Evolutionary conservation across 148 eudicot species (phyloP).

Genomic region (Spergularia marina): DNA sequence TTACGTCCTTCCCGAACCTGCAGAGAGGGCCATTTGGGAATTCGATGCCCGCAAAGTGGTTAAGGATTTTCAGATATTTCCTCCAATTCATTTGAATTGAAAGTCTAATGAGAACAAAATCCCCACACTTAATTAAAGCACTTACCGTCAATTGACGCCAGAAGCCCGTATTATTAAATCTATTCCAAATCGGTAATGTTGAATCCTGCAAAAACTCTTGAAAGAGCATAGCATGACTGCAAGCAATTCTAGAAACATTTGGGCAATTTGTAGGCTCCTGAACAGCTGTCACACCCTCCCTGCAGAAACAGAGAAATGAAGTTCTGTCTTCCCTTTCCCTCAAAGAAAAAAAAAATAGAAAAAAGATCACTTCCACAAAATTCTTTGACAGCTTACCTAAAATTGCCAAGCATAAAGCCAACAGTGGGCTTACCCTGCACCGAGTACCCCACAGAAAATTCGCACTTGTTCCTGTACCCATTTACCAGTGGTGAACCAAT

Average conservation of each 20-base stretch:
- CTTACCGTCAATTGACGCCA: constrained; percentile 98
- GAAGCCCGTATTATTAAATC: constrained; percentile 82
- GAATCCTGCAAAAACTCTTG: constrained; percentile 81
- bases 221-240: constrained; percentile 71
- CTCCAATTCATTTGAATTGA: constrained; percentile 6
- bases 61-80: constrained; percentile 15
- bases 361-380: not conserved
- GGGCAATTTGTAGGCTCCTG: constrained; percentile 87
- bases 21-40: not conserved
- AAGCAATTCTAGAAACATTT: constrained; percentile 71
- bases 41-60: not conserved
- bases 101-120: constrained; percentile 2
- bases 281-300: constrained; percentile 98
- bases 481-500: constrained; percentile 74
- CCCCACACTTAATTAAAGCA: not conserved
- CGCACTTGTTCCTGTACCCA: constrained; percentile 97
- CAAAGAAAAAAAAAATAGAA: constrained; percentile 2
- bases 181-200: constrained; percentile 77
- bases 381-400: constrained; percentile 47
- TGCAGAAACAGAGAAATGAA: constrained; percentile 26
- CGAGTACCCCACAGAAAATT: constrained; percentile 87
- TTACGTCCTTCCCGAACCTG: constrained; percentile 89
- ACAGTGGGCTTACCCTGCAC: constrained; percentile 74
- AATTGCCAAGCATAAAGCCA: constrained; percentile 94
- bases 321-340: not conserved